Evolutionary conservation across 768 basidiomycete genomes (phyloP).

Genomic region (Botryobasidium botryosum): DNA sequence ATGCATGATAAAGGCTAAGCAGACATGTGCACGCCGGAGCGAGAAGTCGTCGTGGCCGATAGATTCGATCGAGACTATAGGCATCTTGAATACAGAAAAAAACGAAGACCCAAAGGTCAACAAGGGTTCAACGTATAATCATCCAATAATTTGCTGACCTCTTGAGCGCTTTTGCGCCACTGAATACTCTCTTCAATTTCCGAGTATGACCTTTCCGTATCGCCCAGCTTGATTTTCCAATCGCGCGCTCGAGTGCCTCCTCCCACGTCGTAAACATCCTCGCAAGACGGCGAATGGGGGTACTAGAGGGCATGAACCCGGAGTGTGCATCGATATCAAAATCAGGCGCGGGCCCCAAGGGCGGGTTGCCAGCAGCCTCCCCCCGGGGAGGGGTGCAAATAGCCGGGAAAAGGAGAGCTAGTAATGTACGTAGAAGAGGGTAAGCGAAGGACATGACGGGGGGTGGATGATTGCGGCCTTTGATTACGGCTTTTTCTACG

Average conservation of each 20-base stretch:
- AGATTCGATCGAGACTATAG: constrained; percentile 38
- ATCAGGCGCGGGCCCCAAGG: constrained; percentile 67
- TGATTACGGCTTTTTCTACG: no score
- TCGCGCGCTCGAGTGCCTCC: constrained; percentile 32
- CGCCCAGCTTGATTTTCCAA: constrained; percentile 26
- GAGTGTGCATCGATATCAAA: constrained; percentile 86
- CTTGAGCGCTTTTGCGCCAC: constrained; percentile 48
- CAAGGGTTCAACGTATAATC: no score
- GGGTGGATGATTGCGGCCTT: no score
- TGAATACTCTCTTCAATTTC: constrained; percentile 41
- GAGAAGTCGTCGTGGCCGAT: constrained; percentile 39
- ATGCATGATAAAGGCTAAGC: constrained; percentile 77
- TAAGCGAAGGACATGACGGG: no score
- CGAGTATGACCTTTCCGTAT: constrained; percentile 34
- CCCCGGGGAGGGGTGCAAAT: no score
- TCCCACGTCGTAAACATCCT: constrained; percentile 61
- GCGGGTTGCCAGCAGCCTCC: no score
- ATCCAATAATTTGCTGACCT: constrained; percentile 30
- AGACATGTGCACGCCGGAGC: constrained; percentile 73
- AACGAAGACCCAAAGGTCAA: no score
- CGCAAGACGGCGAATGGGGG: constrained; percentile 49
- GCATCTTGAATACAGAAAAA: constrained; percentile 34
- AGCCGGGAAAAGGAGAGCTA: no score
- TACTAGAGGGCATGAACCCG: constrained; percentile 77
- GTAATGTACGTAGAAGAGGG: no score